phyloP scores from a whole-genome alignment of 805 yeast species.

The Candida krabiensis region DNA sequence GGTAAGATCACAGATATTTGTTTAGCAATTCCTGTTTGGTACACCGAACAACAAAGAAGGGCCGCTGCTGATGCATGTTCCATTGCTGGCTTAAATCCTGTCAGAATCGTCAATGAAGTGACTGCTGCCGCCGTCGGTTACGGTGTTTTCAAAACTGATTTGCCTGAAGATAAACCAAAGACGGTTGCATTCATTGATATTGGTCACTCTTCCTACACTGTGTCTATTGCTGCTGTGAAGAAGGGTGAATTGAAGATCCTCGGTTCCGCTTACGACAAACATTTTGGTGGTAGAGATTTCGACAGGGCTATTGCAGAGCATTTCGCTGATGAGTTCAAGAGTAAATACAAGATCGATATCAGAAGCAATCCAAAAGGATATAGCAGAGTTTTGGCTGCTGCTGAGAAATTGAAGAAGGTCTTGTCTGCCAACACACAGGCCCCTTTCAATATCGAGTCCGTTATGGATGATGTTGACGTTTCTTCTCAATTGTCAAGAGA shows the following conservation, averaged over 20 bases:
- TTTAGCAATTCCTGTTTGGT: conserved; percentile 96
- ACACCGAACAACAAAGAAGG: conserved; percentile 94
- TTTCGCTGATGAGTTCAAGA: conserved; percentile 89
- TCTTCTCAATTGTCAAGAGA: conserved; percentile 86
- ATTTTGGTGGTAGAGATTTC: conserved; percentile 97
- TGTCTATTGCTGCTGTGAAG: conserved; percentile 85
- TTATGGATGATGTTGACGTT: conserved; percentile 96
- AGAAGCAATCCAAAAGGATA: conserved; percentile 91
- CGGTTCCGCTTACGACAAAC: conserved; percentile 90
- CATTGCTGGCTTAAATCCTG: conserved; percentile 97
- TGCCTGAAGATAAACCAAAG: conserved; percentile 92
- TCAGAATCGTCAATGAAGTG: conserved; percentile 94
- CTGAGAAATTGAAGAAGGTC: conserved; percentile 93
- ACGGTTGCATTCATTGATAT: conserved; percentile 92
- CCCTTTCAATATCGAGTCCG: conserved; percentile 92
- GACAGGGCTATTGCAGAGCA: conserved; percentile 93
- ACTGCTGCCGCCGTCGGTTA: conserved; percentile 99
- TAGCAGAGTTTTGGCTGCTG: conserved; percentile 86
- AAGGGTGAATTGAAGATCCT: conserved; percentile 94
- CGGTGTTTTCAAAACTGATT: conserved; percentile 96
- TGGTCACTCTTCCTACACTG: conserved; percentile 95
- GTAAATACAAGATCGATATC: conserved; percentile 91
- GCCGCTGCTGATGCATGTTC: conserved; percentile 93
- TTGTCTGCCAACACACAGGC: conserved; percentile 94
- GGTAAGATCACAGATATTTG: conserved; percentile 82